phyloP scores from a whole-genome alignment of 2,329 filamentous ascomycete species.

The Alternaria ethzedia region DNA sequence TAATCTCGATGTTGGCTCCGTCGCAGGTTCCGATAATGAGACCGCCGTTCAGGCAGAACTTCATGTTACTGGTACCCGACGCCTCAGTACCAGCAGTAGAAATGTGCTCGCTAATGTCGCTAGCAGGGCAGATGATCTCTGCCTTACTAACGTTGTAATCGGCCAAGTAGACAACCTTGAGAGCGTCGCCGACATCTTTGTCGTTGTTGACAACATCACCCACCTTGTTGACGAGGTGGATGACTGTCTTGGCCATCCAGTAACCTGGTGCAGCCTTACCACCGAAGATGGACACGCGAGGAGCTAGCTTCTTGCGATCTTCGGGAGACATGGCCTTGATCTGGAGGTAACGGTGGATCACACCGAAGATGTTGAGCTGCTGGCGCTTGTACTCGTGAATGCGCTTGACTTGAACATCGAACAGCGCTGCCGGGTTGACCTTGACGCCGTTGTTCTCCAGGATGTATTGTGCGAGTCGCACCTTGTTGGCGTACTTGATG shows the following conservation, averaged over 20 bases:
- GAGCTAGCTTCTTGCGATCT: slow-evolving; percentile 83
- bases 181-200: slow-evolving; percentile 84
- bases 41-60: slow-evolving; percentile 96
- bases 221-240: slow-evolving; percentile 93
- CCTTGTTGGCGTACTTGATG: slow-evolving; percentile 97
- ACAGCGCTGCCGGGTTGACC: slow-evolving; percentile 86
- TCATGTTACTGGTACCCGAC: slow-evolving; percentile 96
- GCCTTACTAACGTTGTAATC: slow-evolving; percentile 99
- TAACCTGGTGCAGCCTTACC: slow-evolving; percentile 98
- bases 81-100: slow-evolving; percentile 95
- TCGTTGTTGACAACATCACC: slow-evolving; percentile 91
- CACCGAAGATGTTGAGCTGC: slow-evolving; percentile 98
- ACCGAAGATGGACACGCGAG: slow-evolving; percentile 94
- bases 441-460: slow-evolving; percentile 78
- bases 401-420: slow-evolving; percentile 97
- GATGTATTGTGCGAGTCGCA: slow-evolving; percentile 89
- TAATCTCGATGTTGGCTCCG: slow-evolving; percentile 98
- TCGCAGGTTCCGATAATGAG: slow-evolving; percentile 98
- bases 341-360: slow-evolving; percentile 90
- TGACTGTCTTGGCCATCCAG: slow-evolving; percentile 99
- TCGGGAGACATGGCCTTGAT: slow-evolving; percentile 86
- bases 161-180: slow-evolving; percentile 97
- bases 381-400: slow-evolving; percentile 99
- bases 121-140: slow-evolving; percentile 93
- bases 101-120: slow-evolving; percentile 97